Conservation (phyloP, 352 stramenopile genomes). For the Globisporangium acanthophoron region DNA sequence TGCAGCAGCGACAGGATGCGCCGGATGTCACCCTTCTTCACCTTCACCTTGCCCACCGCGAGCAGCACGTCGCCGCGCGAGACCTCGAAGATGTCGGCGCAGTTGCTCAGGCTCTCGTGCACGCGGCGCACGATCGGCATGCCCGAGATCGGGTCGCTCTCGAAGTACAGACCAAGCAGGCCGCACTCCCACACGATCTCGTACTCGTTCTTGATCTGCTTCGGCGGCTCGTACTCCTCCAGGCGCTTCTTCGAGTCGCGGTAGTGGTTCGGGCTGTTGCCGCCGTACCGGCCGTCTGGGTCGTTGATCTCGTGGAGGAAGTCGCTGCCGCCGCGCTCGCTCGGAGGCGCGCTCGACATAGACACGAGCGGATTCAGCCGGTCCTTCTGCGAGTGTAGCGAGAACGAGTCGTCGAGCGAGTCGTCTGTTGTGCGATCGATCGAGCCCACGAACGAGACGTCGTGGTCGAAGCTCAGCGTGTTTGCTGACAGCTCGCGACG, state of each 20-base stretch:
- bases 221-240: conserved; percentile 55
- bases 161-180: conserved; percentile 79
- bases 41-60: conserved; percentile 65
- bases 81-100: conserved; percentile 81
- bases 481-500: conserved; percentile 71
- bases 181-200: conserved; percentile 87
- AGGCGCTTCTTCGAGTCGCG: conserved; percentile 57
- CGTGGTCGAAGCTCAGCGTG: conserved; percentile 71
- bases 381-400: conserved; percentile 23
- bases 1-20: conserved; percentile 70
- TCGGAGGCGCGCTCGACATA: conserved; percentile 45
- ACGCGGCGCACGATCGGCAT: conserved; percentile 86
- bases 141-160: conserved; percentile 69
- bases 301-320: conserved; percentile 40
- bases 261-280: conserved; percentile 35
- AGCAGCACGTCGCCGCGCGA: conserved; percentile 74
- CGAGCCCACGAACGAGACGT: conserved; percentile 72
- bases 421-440: conserved; percentile 43
- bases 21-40: conserved; percentile 79
- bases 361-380: conserved; percentile 49
- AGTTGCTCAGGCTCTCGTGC: conserved; percentile 84
- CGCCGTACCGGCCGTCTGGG: conserved; percentile 33
- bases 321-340: conserved; percentile 42
- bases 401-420: conserved; percentile 49
- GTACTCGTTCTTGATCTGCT: conserved; percentile 74